Conservation (phyloP, 2,329 filamentous ascomycete genomes). For the Exophiala oligosperma region DNA sequence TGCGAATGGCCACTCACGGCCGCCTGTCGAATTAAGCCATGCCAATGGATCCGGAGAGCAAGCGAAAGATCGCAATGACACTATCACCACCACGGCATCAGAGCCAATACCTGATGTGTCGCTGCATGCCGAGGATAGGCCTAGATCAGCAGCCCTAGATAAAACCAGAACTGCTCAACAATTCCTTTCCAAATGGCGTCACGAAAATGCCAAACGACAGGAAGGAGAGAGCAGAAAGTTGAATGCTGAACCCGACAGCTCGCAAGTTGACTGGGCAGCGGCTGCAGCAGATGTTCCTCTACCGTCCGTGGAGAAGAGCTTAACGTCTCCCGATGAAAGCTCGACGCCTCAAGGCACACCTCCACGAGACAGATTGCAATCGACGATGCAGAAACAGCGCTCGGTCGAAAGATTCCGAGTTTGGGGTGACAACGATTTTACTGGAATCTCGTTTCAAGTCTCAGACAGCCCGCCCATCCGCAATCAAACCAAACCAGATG, state of each 20-base stretch:
- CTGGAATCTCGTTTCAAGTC: constrained; percentile 31
- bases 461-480: constrained; percentile 36
- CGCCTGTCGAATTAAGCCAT: background rate
- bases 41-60: background rate
- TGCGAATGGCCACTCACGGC: constrained; percentile 9
- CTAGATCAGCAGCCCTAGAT: background rate
- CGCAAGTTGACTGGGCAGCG: constrained; percentile 28
- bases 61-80: background rate
- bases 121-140: background rate
- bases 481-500: constrained; percentile 17
- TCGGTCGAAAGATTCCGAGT: constrained; percentile 28
- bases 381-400: constrained; percentile 18
- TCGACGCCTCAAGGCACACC: constrained; percentile 24
- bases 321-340: constrained; percentile 11
- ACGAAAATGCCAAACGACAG: constrained; percentile 13
- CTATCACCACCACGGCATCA: constrained; percentile 11
- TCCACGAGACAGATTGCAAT: constrained; percentile 18
- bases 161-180: constrained; percentile 6
- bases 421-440: constrained; percentile 34
- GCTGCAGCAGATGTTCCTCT: constrained; percentile 27
- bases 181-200: constrained; percentile 21
- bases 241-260: constrained; percentile 7
- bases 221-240: constrained; percentile 6
- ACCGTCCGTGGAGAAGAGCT: constrained; percentile 23
- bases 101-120: constrained; percentile 12